Conservation (phyloP, 192 early-diverging fungal species). For the Geranomyces variabilis region DNA sequence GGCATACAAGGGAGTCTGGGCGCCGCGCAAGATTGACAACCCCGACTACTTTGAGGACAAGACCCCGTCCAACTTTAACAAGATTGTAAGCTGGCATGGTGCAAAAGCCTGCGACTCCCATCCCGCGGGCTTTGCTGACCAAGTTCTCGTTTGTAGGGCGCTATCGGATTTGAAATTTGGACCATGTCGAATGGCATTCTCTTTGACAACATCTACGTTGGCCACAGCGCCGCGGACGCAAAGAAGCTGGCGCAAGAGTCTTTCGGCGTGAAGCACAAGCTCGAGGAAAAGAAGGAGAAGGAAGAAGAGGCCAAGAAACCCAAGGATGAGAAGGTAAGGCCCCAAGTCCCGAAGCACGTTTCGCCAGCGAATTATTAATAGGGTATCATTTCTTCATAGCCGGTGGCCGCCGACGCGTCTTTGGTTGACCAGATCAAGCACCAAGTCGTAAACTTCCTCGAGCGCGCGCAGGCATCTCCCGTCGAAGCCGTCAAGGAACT, state of each 20-base stretch:
- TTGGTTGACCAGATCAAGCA: slow-evolving; percentile 31
- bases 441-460: slow-evolving; percentile 33
- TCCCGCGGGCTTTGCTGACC: background rate
- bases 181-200: slow-evolving; percentile 86
- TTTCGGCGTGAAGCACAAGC: slow-evolving; percentile 74
- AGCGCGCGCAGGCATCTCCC: slow-evolving; percentile 34
- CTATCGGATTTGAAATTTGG: slow-evolving; percentile 92
- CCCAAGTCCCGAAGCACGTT: background rate
- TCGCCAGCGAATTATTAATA: background rate
- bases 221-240: slow-evolving; percentile 70
- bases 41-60: slow-evolving; percentile 84
- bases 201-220: slow-evolving; percentile 92
- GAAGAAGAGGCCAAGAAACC: slow-evolving; percentile 39
- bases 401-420: slow-evolving; percentile 1
- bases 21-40: slow-evolving; percentile 82
- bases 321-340: slow-evolving; percentile 19
- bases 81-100: slow-evolving; percentile 54
- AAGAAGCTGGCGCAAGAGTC: slow-evolving; percentile 72
- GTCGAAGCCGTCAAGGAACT: slow-evolving; percentile 44
- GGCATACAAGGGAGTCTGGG: slow-evolving; percentile 89
- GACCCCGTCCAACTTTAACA: slow-evolving; percentile 73
- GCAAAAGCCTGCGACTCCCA: background rate
- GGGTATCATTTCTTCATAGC: background rate
- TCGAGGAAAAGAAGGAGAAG: slow-evolving; percentile 73
- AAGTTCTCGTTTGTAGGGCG: slow-evolving; percentile 47